phyloP scores from a whole-genome alignment of 2,329 filamentous ascomycete genomes.

The Botrytis galanthina region DNA sequence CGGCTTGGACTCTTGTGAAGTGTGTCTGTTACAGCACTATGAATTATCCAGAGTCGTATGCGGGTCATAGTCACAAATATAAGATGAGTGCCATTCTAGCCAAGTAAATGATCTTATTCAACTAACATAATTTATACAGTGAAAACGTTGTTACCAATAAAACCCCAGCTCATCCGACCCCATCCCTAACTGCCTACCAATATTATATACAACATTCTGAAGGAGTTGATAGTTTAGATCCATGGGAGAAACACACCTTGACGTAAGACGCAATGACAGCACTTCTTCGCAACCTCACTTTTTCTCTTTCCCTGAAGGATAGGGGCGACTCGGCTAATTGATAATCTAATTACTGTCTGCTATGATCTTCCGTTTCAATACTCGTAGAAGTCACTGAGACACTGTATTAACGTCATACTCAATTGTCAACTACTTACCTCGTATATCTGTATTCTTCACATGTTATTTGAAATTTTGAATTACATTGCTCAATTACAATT shows the following conservation, averaged over 20 bases:
- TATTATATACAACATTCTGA: background rate
- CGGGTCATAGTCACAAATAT: background rate
- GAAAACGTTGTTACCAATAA: background rate
- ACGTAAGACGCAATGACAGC: background rate
- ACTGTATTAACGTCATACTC: background rate
- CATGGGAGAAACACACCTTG: background rate
- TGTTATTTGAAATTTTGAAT: background rate
- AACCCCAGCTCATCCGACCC: background rate
- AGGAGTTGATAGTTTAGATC: background rate
- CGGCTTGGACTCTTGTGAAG: background rate
- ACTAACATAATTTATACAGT: background rate
- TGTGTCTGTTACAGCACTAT: background rate
- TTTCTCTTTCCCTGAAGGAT: background rate
- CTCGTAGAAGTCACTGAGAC: background rate
- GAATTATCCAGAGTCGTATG: background rate
- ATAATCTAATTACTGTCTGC: background rate
- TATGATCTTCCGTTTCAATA: background rate
- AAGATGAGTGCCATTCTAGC: background rate
- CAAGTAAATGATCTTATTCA: background rate
- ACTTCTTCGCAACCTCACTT: background rate
- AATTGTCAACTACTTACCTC: background rate
- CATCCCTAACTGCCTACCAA: background rate
- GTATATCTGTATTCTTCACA: background rate
- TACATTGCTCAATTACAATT: background rate
- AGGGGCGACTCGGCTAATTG: background rate